phyloP scores from a whole-genome alignment of 805 yeast genomes.

The Ogataea methanolica region DNA sequence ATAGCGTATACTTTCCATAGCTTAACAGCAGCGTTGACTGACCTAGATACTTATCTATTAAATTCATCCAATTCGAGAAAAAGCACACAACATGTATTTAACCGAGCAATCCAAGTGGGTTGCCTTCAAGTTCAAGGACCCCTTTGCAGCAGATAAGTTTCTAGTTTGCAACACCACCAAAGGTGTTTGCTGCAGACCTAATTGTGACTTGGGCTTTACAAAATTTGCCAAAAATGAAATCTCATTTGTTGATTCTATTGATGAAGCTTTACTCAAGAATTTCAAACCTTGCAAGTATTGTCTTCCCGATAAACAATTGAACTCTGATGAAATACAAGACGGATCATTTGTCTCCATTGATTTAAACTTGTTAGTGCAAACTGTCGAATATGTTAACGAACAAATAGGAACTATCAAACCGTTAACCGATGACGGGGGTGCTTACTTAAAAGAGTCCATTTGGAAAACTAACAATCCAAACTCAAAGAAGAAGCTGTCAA shows the following conservation, averaged over 20 bases:
- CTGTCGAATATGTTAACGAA: conserved; percentile 53
- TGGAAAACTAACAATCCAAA: conserved; percentile 9
- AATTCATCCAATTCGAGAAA: no score
- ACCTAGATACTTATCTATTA: no score
- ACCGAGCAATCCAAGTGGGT: conserved; percentile 49
- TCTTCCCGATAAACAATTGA: conserved; percentile 36
- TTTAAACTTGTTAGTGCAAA: conserved; percentile 37
- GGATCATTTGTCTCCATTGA: conserved; percentile 38
- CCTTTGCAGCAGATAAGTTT: conserved; percentile 58
- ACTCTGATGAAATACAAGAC: conserved; percentile 15
- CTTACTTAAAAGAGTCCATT: conserved; percentile 15
- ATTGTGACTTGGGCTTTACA: conserved; percentile 48
- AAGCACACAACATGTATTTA: conserved; percentile 28
- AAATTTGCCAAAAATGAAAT: conserved; percentile 42
- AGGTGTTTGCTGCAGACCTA: conserved; percentile 59
- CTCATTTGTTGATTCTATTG: conserved; percentile 36
- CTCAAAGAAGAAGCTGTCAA: conserved; percentile 17
- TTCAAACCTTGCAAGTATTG: conserved; percentile 51
- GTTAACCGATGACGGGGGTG: conserved; percentile 37
- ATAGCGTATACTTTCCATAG: no score
- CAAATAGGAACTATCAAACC: conserved; percentile 56
- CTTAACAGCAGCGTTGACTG: no score
- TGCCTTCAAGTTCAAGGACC: conserved; percentile 63
- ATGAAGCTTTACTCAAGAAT: conserved; percentile 42
- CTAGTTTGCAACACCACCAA: conserved; percentile 43